Percentiles rank a stretch among this genome's conserved stretches.
phyloP scores from a whole-genome alignment of 2,329 filamentous ascomycete species.

The Neonectria punicea region DNA sequence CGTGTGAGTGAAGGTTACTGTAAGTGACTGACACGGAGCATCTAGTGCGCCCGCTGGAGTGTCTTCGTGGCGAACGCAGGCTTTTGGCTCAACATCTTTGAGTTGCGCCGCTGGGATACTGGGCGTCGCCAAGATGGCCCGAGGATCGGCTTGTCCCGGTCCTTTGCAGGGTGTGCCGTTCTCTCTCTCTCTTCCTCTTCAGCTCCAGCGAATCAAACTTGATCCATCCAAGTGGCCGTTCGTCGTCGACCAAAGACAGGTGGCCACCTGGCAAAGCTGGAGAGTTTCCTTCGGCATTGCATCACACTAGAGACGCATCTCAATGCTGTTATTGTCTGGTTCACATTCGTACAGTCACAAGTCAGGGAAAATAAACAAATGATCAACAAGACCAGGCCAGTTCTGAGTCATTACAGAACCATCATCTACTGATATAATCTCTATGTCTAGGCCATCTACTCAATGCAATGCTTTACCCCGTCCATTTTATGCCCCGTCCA shows the following conservation, averaged over 20 bases:
- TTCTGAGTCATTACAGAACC: background rate
- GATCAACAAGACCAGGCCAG: background rate
- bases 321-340: background rate
- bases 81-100: no score
- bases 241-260: no score
- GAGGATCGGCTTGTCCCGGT: no score
- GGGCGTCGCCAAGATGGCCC: no score
- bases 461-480: background rate
- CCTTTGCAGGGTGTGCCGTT: no score
- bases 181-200: background rate
- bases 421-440: background rate
- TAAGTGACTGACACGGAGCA: background rate
- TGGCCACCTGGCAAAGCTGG: no score
- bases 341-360: background rate
- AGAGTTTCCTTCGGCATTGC: background rate
- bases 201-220: background rate
- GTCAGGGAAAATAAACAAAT: background rate
- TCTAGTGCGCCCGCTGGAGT: background rate
- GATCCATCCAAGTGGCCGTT: no score
- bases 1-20: background rate
- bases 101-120: no score
- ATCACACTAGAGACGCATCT: background rate
- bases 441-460: background rate
- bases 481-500: background rate
- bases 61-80: no score